A percentile compares a stretch with the other conserved stretches of the same genome.
phyloP scores from a whole-genome alignment of 2,329 filamentous ascomycete genomes.

The Fusarium sp. region DNA sequence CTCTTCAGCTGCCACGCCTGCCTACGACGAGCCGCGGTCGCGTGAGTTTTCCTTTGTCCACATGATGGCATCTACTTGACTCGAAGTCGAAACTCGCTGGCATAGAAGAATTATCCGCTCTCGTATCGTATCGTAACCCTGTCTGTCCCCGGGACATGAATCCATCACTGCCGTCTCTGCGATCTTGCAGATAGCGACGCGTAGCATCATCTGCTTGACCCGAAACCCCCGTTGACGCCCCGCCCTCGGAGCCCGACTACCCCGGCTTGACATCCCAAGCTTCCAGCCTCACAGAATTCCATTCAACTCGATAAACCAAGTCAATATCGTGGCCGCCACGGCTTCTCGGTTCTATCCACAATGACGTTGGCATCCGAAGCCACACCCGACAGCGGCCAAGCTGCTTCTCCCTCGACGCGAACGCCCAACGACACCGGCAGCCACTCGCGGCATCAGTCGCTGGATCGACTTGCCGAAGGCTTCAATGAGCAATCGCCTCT shows the following conservation, averaged over 20 bases:
- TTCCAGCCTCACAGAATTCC: slow-evolving; percentile 15
- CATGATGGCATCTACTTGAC: slow-evolving; percentile 35
- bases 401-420: slow-evolving; percentile 17
- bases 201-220: slow-evolving; percentile 5
- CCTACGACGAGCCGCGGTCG: slow-evolving; percentile 31
- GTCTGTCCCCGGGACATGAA: background rate
- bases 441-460: slow-evolving; percentile 24
- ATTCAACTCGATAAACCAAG: slow-evolving; percentile 8
- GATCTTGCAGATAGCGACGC: slow-evolving; percentile 22
- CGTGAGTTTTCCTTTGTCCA: slow-evolving; percentile 39
- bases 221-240: slow-evolving; percentile 10
- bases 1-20: slow-evolving; percentile 37
- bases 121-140: background rate
- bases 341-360: slow-evolving; percentile 5
- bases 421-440: slow-evolving; percentile 11
- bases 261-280: slow-evolving; percentile 8
- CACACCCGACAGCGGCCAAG: slow-evolving; percentile 7
- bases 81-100: background rate
- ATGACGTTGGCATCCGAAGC: slow-evolving; percentile 30
- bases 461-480: slow-evolving; percentile 30
- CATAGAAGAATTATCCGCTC: background rate
- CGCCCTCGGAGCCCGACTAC: slow-evolving; percentile 24
- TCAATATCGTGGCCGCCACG: slow-evolving; percentile 11
- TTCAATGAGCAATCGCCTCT: slow-evolving; percentile 47
- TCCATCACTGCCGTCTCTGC: slow-evolving; percentile 8